Evolutionary conservation across 2,329 filamentous ascomycete genomes (phyloP).

Genomic region (Trichoderma atroviride): DNA sequence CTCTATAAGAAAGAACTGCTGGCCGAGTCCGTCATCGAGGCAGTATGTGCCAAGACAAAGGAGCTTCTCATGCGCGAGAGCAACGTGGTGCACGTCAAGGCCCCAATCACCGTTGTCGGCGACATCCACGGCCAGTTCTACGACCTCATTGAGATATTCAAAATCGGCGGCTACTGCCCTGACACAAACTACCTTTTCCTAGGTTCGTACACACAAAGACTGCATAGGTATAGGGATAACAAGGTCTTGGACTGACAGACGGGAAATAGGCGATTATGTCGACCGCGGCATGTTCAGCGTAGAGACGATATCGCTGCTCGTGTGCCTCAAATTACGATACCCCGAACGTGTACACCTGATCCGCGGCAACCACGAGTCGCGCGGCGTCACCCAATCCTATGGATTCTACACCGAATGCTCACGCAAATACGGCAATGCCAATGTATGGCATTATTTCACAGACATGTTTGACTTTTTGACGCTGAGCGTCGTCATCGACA

Average conservation of each 20-base stretch:
- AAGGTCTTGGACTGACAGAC: neutral
- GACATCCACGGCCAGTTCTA: constrained; percentile 99
- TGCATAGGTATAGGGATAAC: neutral
- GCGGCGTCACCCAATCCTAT: constrained; percentile 97
- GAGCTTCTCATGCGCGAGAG: constrained; percentile 99
- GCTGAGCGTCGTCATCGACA: constrained; percentile 94
- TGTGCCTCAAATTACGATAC: constrained; percentile 96
- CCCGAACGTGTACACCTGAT: constrained; percentile 94
- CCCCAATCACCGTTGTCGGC: constrained; percentile 94
- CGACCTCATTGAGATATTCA: constrained; percentile 98
- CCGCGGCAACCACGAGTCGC: constrained; percentile 95
- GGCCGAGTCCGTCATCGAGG: constrained; percentile 96
- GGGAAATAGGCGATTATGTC: constrained; percentile 80
- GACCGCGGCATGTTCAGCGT: constrained; percentile 98
- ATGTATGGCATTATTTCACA: constrained; percentile 99
- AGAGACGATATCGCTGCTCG: constrained; percentile 95
- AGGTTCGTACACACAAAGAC: constrained; percentile 53
- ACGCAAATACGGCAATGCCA: constrained; percentile 96
- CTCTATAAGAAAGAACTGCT: constrained; percentile 97
- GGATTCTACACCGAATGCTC: constrained; percentile 99
- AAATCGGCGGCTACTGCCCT: constrained; percentile 94
- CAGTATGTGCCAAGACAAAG: constrained; percentile 98
- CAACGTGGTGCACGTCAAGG: constrained; percentile 96
- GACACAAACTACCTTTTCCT: constrained; percentile 99
- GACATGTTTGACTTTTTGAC: constrained; percentile 99